These are phyloP conservation scores for Jacaranda copaia DNA, from an alignment of 257 asterid genomes.

Conservation along the genomic window DNA sequence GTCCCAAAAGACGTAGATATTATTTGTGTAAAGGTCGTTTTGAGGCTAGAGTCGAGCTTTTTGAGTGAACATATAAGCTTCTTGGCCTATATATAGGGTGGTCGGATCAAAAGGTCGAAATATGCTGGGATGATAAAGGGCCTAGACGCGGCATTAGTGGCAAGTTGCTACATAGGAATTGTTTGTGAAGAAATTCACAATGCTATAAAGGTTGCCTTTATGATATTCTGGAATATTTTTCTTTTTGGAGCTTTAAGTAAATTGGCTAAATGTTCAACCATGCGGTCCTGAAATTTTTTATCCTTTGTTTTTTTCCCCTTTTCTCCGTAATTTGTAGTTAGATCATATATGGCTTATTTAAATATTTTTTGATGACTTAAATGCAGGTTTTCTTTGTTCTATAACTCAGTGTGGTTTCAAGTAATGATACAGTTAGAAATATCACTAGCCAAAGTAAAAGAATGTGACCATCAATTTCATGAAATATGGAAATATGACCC, in stretches of 20 bases:
- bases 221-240: constrained; percentile 44
- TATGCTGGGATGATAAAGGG: constrained; percentile 31
- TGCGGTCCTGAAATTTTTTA: neutral
- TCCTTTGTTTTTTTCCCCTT: neutral
- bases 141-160: neutral
- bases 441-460: too few species aligned
- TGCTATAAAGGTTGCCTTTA: constrained; percentile 31
- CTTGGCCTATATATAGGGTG: constrained; percentile 34
- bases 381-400: too few species aligned
- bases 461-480: too few species aligned
- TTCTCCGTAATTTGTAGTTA: neutral
- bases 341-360: too few species aligned
- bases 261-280: neutral
- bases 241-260: neutral
- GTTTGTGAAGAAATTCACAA: neutral
- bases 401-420: too few species aligned
- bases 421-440: too few species aligned
- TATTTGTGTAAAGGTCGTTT: neutral
- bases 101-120: constrained; percentile 5
- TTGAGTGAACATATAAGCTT: neutral
- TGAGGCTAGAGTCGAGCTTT: constrained; percentile 18
- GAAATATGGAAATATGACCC: too few species aligned
- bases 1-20: neutral
- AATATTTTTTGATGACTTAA: too few species aligned
- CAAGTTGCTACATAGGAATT: constrained; percentile 30